Evolutionary conservation across 2,329 filamentous ascomycete species (phyloP), one percentile per base, ranked within the genome.

Genomic region (Basipetospora chlamydospora): DNA sequence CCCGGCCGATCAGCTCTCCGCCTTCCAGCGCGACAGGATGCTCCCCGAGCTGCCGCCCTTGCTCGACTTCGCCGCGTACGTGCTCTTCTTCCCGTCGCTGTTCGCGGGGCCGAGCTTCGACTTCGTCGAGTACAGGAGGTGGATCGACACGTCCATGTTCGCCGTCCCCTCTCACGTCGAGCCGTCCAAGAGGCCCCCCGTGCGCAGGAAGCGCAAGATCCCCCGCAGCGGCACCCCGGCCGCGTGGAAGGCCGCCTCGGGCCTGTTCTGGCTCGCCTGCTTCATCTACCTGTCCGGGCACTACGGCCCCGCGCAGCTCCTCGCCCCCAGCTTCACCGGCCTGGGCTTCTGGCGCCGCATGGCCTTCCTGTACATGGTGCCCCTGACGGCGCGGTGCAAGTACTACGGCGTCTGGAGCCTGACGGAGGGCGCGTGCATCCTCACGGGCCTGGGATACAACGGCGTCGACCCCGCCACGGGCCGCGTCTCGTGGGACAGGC

Each of bases 401-500:
- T 98, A 95, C 61, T 98, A 98, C 49, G 90, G 86, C 25, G 86
- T 94, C 4, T 98, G 90, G 90, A 77, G 75, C 26, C 59, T 98
- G 46, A 87, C 88, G 0, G 90, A 98, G 57, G 90, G 90, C 13
- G 77, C 88, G 13, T 98, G 90, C 52, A 95, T 98, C 43, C 71
- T 98, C 13, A 79, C 85, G 7, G 90, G 90, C 5, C 73, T 98
- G 45, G 90, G 90, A 29, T 98, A 90, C 60, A 94, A 94, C 49
- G 88, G 90, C 22, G 67, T 98, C 13, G 86, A 98, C 51, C 74
- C 82, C 3, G 71, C 73, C 38, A 88, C 84, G 0, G 86, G 84
- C 40, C 85, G 82, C 51, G 78, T 92, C 2, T 81, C 78, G 41
- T 98, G 90, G 63, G 78, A 94, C 51, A 77, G 88, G 20, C 64